Conservation (phyloP, 192 early-diverging fungal species). For the Tieghemiomyces parasiticus region DNA sequence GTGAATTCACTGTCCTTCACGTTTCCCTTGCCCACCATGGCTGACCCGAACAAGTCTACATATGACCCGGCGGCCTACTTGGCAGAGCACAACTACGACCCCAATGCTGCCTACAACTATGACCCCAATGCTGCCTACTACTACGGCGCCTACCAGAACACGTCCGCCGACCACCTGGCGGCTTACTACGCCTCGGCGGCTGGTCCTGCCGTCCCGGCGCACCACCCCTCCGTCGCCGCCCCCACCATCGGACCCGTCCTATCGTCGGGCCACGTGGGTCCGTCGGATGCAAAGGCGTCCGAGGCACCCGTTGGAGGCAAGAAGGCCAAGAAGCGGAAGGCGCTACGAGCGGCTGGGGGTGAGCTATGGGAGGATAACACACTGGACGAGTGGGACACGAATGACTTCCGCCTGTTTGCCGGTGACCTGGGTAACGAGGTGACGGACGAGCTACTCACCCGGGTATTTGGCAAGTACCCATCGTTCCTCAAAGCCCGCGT, state of each 20-base stretch:
- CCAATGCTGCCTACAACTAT: too few species aligned
- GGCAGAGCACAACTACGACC: too few species aligned
- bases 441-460: conserved; percentile 60
- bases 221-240: background rate
- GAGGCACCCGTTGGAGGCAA: too few species aligned
- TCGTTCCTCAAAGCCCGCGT: conserved; percentile 70
- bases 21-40: too few species aligned
- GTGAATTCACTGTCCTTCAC: too few species aligned
- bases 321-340: conserved; percentile 40
- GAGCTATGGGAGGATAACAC: conserved; percentile 87
- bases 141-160: conserved; percentile 18
- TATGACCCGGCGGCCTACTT: too few species aligned
- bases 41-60: too few species aligned
- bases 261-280: too few species aligned
- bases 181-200: conserved; percentile 9
- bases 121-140: conserved; percentile 15
- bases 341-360: conserved; percentile 74
- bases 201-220: background rate
- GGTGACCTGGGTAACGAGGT: conserved; percentile 93
- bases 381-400: conserved; percentile 71
- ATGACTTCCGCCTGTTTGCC: conserved; percentile 87
- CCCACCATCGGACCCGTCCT: background rate
- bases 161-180: conserved; percentile 16
- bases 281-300: too few species aligned
- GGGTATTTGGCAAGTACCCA: conserved; percentile 75